Percentiles rank a stretch among this genome's conserved stretches.
These are phyloP conservation scores for Rhododendron vialii DNA, from an alignment of 148 eudicot genomes.

Conservation along the genomic window DNA sequence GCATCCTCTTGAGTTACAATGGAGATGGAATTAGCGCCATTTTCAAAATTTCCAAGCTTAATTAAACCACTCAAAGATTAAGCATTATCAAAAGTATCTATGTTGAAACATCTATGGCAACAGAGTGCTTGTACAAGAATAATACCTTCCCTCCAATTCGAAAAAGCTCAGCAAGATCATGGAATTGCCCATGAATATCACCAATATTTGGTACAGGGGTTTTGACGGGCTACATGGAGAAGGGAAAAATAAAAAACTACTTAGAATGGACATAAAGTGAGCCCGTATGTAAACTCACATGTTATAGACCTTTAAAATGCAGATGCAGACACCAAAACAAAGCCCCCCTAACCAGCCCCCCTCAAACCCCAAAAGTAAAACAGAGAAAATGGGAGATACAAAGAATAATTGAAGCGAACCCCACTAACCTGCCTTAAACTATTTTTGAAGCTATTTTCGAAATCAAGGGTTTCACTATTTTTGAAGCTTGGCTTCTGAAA, in stretches of 20 bases:
- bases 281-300: not conserved
- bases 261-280: not conserved
- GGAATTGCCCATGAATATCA: slow-evolving; percentile 98
- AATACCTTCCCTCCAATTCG: slow-evolving; percentile 92
- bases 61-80: not conserved
- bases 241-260: too few relatives aligned
- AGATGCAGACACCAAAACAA: not conserved
- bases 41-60: not conserved
- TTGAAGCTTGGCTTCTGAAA: too few relatives aligned
- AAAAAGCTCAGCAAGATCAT: slow-evolving; percentile 94
- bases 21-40: not conserved
- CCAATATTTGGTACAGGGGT: slow-evolving; percentile 76
- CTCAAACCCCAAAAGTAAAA: not conserved
- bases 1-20: not conserved
- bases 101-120: not conserved
- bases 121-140: not conserved
- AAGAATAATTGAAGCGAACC: not conserved
- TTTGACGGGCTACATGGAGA: slow-evolving; percentile 74
- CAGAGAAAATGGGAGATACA: not conserved
- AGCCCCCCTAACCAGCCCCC: not conserved
- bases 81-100: too few relatives aligned
- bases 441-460: too few relatives aligned
- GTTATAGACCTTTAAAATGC: not conserved
- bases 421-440: not conserved
- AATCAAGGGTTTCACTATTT: too few relatives aligned